phyloP scores from a whole-genome alignment of 495 filamentous ascomycete species.

The Xylaria grammica region DNA sequence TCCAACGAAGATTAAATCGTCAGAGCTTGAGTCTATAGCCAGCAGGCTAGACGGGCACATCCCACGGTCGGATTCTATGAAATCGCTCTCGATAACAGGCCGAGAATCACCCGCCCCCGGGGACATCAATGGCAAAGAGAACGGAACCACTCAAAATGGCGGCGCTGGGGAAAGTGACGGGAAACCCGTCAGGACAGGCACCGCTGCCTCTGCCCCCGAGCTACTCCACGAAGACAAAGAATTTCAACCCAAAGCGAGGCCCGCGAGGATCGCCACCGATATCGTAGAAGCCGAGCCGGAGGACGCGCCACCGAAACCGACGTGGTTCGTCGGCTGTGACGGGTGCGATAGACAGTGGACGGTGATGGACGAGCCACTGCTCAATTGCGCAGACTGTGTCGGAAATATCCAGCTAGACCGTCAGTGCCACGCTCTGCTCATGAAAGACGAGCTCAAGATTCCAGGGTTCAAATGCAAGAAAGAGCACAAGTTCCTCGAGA shows the following conservation, averaged over 20 bases:
- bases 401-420: conserved; percentile 27
- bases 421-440: conserved; percentile 38
- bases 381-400: conserved; percentile 33
- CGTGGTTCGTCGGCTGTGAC: conserved; percentile 28
- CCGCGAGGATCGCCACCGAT: neutral
- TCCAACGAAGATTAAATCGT: conserved; percentile 3
- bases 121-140: neutral
- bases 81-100: neutral
- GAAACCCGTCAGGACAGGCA: conserved; percentile 10
- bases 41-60: neutral
- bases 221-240: neutral
- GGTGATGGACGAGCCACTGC: conserved; percentile 28
- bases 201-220: neutral
- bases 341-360: conserved; percentile 33
- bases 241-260: neutral
- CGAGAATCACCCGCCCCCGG: neutral
- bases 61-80: neutral
- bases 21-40: neutral
- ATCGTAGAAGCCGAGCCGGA: conserved; percentile 1
- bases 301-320: conserved; percentile 24
- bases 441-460: conserved; percentile 32
- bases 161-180: neutral
- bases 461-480: conserved; percentile 40
- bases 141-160: neutral
- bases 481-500: conserved; percentile 43